These are phyloP conservation scores for Pugionium dolabratum DNA, from an alignment of 345 rosid genomes.

Conservation along the genomic window DNA sequence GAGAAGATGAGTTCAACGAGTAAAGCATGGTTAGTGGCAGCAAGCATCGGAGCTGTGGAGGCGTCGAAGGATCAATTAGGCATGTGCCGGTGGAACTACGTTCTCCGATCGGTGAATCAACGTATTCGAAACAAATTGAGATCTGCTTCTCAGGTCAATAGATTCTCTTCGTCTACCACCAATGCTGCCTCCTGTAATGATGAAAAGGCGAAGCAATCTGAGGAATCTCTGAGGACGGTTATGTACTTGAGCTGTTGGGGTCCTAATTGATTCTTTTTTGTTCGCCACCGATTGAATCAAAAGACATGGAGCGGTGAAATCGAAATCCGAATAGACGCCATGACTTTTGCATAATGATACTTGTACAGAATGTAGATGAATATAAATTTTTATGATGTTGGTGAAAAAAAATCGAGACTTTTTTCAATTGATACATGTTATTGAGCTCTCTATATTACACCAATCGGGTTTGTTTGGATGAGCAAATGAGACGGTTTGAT, in stretches of 20 bases:
- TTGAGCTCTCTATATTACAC: too few relatives aligned
- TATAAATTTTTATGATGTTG: too few relatives aligned
- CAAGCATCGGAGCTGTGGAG: slow-evolving; percentile 54
- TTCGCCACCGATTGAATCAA: too few relatives aligned
- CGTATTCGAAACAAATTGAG: slow-evolving; percentile 39
- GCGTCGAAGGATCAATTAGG: slow-evolving; percentile 56
- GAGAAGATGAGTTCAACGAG: slow-evolving; percentile 39
- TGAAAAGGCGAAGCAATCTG: slow-evolving; percentile 51
- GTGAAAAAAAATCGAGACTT: too few relatives aligned
- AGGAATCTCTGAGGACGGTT: slow-evolving; percentile 72
- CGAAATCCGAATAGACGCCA: too few relatives aligned
- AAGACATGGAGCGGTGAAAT: too few relatives aligned
- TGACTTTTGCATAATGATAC: too few relatives aligned
- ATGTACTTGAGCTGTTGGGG: slow-evolving; percentile 93
- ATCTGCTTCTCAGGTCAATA: slow-evolving; percentile 42
- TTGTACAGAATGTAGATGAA: too few relatives aligned
- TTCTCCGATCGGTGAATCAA: slow-evolving; percentile 44
- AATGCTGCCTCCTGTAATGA: slow-evolving; percentile 5
- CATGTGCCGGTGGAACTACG: slow-evolving; percentile 54
- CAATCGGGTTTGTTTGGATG: too few relatives aligned
- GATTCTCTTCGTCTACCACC: slow-evolving; percentile 23
- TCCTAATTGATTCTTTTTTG: slow-evolving; percentile 38
- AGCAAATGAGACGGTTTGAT: too few relatives aligned
- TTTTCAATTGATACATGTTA: too few relatives aligned
- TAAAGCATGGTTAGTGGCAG: slow-evolving; percentile 55